These are phyloP conservation scores for Lipomyces orientalis DNA, from an alignment of 805 yeast genomes.

Conservation along the genomic window DNA sequence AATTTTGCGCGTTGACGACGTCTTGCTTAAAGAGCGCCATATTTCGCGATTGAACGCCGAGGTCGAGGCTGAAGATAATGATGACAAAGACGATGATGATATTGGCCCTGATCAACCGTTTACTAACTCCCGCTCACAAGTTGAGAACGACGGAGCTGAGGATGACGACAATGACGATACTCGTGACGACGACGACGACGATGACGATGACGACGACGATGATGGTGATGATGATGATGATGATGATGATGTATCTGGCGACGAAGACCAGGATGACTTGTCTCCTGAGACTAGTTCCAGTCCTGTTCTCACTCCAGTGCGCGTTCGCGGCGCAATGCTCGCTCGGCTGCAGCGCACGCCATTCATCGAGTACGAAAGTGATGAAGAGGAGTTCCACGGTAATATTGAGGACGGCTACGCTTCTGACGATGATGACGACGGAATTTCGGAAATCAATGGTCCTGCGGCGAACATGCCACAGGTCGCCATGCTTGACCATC, in stretches of 20 bases:
- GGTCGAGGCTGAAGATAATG: conserved; percentile 31
- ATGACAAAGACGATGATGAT: conserved; percentile 26
- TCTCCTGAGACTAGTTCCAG: neutral
- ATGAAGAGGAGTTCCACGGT: conserved; percentile 9
- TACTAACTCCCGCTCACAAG: neutral
- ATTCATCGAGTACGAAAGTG: conserved; percentile 25
- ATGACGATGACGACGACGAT: conserved; percentile 22
- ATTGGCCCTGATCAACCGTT: neutral
- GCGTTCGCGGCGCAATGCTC: conserved; percentile 7
- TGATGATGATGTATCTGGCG: conserved; percentile 20
- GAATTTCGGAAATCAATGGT: conserved; percentile 5
- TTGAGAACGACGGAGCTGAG: neutral
- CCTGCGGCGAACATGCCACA: conserved; percentile 5
- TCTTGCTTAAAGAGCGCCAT: conserved; percentile 31
- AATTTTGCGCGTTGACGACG: conserved; percentile 32
- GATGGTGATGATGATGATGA: conserved; percentile 24
- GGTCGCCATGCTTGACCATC: neutral
- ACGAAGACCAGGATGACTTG: conserved; percentile 21
- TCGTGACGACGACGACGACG: conserved; percentile 27
- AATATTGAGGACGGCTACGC: conserved; percentile 36
- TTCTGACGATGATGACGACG: conserved; percentile 30
- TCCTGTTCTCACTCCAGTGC: neutral
- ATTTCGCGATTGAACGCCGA: conserved; percentile 24
- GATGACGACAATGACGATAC: conserved; percentile 15
- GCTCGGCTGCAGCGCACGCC: conserved; percentile 25